Evolutionary conservation across 139 green algal genomes (phyloP), one percentile per base, ranked within the genome.

Genomic region (Chlamydomonas sp.): DNA sequence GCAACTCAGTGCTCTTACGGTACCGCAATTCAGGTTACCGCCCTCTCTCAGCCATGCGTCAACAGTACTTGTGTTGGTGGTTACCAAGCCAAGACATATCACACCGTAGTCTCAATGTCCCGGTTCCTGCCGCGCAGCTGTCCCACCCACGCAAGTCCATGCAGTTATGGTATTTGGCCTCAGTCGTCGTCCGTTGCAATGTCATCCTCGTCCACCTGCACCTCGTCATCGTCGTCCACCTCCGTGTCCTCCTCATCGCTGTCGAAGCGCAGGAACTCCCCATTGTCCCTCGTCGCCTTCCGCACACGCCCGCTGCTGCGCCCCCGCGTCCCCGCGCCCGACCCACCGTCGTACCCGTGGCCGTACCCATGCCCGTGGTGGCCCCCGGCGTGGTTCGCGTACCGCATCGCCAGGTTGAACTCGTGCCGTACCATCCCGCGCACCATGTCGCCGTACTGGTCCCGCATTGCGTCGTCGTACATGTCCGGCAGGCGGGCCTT

Each of bases 371-470:
- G 58, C 12, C 18, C 63, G 18, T 63, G 4, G 63, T n/a, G 14
- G 7, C 58, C 67, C 91, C 96, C 1, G 89, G 92, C 93, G 0
- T 81, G 90, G 7, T 77, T 81, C 61, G 80, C 94, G 2, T 97
- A 93, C 89, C 89, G 87, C n/a, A 85, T 78, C 73, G 67, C 80
- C 58, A 68, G 67, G 58, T 66, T 31, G 10, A 77, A 85, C 69
- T 79, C 81, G 69, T 79, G 81, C 18, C 76, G 69, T 1, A 86
- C 81, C 59, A 63, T 86, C 18, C 69, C 69, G 3, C 82, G 71
- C 60, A 86, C 82, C 82, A 86, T 86, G 69, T n/a, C 73, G 71
- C 82, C 82, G 82, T 86, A 86, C 71, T 71, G 79, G 71, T 73
- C 73, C 4, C 61, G 20, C 71, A 86, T 2, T 18, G 79, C 82